Percentiles rank a stretch among this genome's conserved stretches.
Conservation (phyloP, 1,139 yeast species). For the Candida sp. region DNA sequence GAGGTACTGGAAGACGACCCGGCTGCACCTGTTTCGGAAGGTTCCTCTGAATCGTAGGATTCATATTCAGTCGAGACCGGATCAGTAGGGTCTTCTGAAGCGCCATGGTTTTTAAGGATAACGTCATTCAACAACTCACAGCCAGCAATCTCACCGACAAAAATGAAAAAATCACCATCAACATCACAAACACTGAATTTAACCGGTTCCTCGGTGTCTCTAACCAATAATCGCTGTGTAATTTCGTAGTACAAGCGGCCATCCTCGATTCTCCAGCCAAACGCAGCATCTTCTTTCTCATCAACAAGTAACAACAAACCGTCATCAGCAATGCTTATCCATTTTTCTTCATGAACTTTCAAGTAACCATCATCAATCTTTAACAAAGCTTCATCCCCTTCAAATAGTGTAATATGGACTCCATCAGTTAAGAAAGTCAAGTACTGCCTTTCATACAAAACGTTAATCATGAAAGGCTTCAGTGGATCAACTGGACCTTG, state of each 20-base stretch:
- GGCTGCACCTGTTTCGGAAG: too few relatives aligned
- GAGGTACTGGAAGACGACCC: too few relatives aligned
- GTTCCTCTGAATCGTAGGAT: too few relatives aligned
- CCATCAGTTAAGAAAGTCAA: background rate
- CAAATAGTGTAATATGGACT: background rate
- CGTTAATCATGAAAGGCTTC: too few relatives aligned
- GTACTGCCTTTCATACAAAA: too few relatives aligned
- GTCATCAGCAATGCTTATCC: background rate
- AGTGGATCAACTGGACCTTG: too few relatives aligned
- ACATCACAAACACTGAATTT: background rate
- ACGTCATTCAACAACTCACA: background rate
- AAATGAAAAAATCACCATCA: background rate
- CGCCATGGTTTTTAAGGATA: background rate
- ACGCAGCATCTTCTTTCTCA: background rate
- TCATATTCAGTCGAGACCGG: too few relatives aligned
- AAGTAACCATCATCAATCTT: background rate
- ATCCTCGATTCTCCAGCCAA: background rate
- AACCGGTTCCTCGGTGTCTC: background rate
- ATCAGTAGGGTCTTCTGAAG: background rate
- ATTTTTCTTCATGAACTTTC: background rate
- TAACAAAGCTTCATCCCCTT: background rate
- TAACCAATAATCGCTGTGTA: background rate
- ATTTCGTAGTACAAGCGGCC: background rate
- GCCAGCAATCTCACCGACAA: background rate
- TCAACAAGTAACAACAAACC: background rate